Evolutionary conservation across 306 rosid species (phyloP), one percentile per base, ranked within the genome.

Genomic region (Glycine latifolia): DNA sequence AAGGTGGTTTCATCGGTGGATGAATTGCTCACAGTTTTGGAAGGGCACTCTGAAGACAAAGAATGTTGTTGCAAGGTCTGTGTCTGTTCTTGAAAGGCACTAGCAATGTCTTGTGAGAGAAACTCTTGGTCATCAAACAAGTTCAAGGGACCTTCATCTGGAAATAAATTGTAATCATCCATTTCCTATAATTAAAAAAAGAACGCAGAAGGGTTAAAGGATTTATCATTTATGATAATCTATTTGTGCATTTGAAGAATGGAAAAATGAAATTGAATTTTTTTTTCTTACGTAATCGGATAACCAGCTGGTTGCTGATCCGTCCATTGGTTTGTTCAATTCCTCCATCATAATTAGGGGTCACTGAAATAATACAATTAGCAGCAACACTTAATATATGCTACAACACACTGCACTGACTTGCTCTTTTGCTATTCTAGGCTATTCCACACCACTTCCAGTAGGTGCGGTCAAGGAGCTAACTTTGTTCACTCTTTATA

Each of bases 211-310:
- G 6, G 31, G 31, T 26, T 26, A 26, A 26, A 26, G 31, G 31
- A 26, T 26, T 26, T 26, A 26, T 26, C 31, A 26, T 17, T 70
- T 26, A 3, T 67, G 10, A 72, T 46, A 11, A 53, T 35, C 3
- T 1, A 48, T 59, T 68, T 58, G 58, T 1, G n/a, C 47, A 12
- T 6, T 20, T 69, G 52, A 31, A 53, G 16, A 31, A 16, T 14
- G 4, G 53, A 50, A 26, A 26, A 26, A 26, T 26, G 31, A 26
- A 26, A 26, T 26, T 26, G 31, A 26, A 0, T 26, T 26, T 26
- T 26, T 26, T 26, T 26, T 26, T 26, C 83, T 83, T 86, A 92
- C 97, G 91, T 88, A 75, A 39, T 94, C 91, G 14, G 88, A 87
- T 35, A 88, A 68, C 94, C 91, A 89, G 80, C 15, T 87, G 0